phyloP scores from a whole-genome alignment of 352 stramenopile species.

The Pythium aphanidermatum region DNA sequence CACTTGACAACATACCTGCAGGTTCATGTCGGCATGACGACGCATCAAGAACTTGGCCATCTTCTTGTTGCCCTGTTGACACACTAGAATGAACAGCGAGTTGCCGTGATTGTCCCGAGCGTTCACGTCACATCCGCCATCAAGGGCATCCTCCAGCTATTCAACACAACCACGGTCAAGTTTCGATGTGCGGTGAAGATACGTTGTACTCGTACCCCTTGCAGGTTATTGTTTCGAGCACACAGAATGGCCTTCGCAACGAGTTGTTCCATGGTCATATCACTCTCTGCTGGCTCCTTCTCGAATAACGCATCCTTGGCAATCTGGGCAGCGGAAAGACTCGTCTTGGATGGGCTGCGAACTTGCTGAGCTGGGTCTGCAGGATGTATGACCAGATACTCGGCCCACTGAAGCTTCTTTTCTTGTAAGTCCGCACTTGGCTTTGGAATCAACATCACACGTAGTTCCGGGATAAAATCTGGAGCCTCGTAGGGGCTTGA shows the following conservation, averaged over 20 bases:
- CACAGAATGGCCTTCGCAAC: constrained; percentile 52
- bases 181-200: too few species aligned
- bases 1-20: constrained; percentile 30
- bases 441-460: constrained; percentile 48
- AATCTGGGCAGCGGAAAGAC: constrained; percentile 5
- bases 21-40: constrained; percentile 91
- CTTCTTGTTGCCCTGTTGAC: constrained; percentile 94
- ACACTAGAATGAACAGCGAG: constrained; percentile 93
- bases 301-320: constrained; percentile 39
- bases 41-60: constrained; percentile 93
- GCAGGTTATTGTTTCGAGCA: constrained; percentile 76
- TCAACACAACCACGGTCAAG: constrained; percentile 1
- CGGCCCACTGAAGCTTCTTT: constrained; percentile 46
- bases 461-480: constrained; percentile 57
- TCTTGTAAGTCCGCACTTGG: constrained; percentile 48
- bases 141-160: constrained; percentile 83
- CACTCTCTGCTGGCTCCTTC: constrained; percentile 23
- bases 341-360: too few species aligned
- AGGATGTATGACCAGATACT: constrained; percentile 19
- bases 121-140: constrained; percentile 87
- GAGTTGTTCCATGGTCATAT: constrained; percentile 36
- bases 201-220: constrained; percentile 35
- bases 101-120: constrained; percentile 93
- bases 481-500: constrained; percentile 51
- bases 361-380: neutral